Evolutionary conservation across 805 yeast species (phyloP), one percentile per base, ranked within the genome.

Genomic region (Candida chauliodis): DNA sequence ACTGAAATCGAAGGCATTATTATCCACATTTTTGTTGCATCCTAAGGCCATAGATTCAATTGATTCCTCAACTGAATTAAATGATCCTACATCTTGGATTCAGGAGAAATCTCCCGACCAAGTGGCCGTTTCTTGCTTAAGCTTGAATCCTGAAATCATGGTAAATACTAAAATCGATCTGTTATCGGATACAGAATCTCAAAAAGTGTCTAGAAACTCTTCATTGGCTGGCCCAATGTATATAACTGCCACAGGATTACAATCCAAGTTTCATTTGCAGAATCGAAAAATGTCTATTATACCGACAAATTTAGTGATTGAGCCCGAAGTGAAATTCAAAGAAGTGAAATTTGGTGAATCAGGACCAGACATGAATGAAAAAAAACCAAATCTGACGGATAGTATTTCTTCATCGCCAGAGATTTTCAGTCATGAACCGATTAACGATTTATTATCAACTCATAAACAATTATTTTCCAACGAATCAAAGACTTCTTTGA

Each of bases 11-110:
- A 56, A 51, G 25, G 30, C 46, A 2, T 36, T 65, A 13, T 53
- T 66, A 11, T 51, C 53, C 15, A 51, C 61, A 8, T 69, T 71
- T 50, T 47, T 63, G 29, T 41, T 76, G 6, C 84, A 81, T 47
- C 80, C 81, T 1, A 65, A 71, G 31, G 57, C 77, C 26, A 53
- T 57, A 11, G 55, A 63, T 1, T 45, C 59, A 19, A 15, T 42
- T 7, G 32, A 50, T 5, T 21, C 45, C 4, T 44, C 48, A 11
- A 40, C 38, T 13, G 63, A 58, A 36, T 36, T 47, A 2, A 34
- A 41, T 13, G 34, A 42, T 32, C 59, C 60, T 1, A 35, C 50
- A 5, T 21, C 40, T 5, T 58, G 62, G 62, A 29, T 58, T 18
- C 8, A 5, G 5, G 30, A 39, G 3, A 46, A 48, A 19, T 46